Conservation (phyloP, 179 eudicot species). For the Silene coronaria region DNA sequence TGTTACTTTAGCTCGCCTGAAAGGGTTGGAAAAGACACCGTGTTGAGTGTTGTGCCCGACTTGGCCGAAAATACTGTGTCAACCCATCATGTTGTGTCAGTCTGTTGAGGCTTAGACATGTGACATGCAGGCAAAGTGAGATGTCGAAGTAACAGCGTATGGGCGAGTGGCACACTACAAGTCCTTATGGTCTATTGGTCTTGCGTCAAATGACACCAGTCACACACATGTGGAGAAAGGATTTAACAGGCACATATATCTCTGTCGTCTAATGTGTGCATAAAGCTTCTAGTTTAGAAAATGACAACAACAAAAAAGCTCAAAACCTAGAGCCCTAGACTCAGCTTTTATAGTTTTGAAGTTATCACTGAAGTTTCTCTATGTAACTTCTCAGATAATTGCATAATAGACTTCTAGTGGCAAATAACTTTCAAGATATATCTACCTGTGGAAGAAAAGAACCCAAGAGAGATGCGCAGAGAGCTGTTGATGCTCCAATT, state of each 20-base stretch:
- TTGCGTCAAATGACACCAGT: not conserved
- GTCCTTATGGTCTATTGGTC: no score
- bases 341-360: not conserved
- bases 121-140: no score
- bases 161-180: no score
- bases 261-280: not conserved
- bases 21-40: no score
- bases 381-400: not conserved
- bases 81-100: not conserved
- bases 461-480: constrained; percentile 83
- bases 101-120: not conserved
- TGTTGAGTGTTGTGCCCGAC: no score
- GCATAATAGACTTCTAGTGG: not conserved
- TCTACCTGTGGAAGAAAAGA: constrained; percentile 85
- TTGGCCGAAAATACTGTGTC: not conserved
- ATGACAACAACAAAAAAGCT: not conserved
- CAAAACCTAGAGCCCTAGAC: constrained; percentile 1
- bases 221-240: no score
- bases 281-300: not conserved
- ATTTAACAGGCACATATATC: no score
- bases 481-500: constrained; percentile 77
- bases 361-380: not conserved
- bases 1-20: no score
- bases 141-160: no score
- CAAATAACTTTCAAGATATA: not conserved